Evolutionary conservation across 805 yeast species (phyloP), one percentile per base, ranked within the genome.

Genomic region (Saturnispora besseyi): DNA sequence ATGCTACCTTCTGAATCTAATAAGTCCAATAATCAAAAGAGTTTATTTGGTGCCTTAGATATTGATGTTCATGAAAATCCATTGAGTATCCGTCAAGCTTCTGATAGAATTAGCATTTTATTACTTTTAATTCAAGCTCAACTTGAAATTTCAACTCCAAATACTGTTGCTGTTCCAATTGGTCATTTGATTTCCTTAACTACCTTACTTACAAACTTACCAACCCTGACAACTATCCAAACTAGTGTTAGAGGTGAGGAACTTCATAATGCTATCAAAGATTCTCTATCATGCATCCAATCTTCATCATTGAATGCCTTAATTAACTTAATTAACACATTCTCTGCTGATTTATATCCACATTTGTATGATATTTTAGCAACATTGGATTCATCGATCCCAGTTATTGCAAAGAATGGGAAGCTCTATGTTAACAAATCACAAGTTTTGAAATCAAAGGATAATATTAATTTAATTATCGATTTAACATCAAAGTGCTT

Each of bases 41-140:
- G 51, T 7, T 61, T 70, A 11, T 76, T 82, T 57, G 69, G 77
- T 0, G 66, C 75, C 30, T 69, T 86, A 56, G 61, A 69, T 12
- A 70, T 86, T 41, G 91, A 86, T 62, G 67, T 83, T 54, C 76
- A 78, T 55, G 70, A 72, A 28, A 53, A 52, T 30, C 78, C 86
- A 13, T 57, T 66, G 22, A 68, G 83, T 5, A 59, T 84, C 3
- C 66, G 75, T 51, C 66, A 72, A 52, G 72, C 84, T 22, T 74
- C 82, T 3, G 65, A 69, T 38, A 71, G 89, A 61, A 53, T 84
- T 10, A 63, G 69, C 10, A 57, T 75, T 5, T 64, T 85, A 34
- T 62, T 73, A 33, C 69, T 69, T 30, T 51, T 82, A 49, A 47
- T 84, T 54, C 55, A 62, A 51, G 65, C 75, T 2, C 77, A 75